Conservation (phyloP, 2,329 filamentous ascomycete genomes). For the Pleoardoris graminearum region DNA sequence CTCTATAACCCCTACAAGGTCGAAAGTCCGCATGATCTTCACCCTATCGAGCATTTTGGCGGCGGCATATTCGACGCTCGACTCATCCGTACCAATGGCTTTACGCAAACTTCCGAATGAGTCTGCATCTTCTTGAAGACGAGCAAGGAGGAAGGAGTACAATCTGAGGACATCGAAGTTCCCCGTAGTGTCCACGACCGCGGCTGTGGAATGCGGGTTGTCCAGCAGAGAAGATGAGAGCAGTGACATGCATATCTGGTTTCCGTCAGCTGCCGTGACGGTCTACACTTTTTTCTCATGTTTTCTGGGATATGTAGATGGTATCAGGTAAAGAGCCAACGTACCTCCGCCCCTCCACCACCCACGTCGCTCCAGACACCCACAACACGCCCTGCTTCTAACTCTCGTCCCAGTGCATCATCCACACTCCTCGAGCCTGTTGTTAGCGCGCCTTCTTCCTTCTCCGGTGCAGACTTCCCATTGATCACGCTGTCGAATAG, state of each 20-base stretch:
- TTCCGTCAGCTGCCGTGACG: no score
- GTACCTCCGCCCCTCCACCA: slow-evolving; percentile 24
- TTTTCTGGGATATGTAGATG: not conserved
- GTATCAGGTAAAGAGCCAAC: not conserved
- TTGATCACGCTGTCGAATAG: slow-evolving; percentile 14
- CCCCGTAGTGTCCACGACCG: slow-evolving; percentile 53
- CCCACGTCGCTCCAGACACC: slow-evolving; percentile 40
- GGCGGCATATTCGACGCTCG: slow-evolving; percentile 33
- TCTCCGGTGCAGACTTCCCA: not conserved
- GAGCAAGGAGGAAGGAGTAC: slow-evolving; percentile 34
- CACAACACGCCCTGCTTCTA: slow-evolving; percentile 39
- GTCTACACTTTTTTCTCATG: not conserved
- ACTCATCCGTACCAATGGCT: not conserved
- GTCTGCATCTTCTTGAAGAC: slow-evolving; percentile 17
- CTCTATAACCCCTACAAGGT: slow-evolving; percentile 53
- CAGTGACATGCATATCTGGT: slow-evolving; percentile 38
- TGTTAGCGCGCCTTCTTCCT: slow-evolving; percentile 11
- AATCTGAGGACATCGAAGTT: slow-evolving; percentile 51
- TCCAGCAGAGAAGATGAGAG: slow-evolving; percentile 47
- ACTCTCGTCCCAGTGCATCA: slow-evolving; percentile 42
- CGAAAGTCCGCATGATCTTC: slow-evolving; percentile 56
- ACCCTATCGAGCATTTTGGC: slow-evolving; percentile 48
- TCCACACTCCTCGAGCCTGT: slow-evolving; percentile 41
- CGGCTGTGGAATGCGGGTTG: slow-evolving; percentile 33
- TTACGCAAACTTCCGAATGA: not conserved